Conservation (phyloP, 805 yeast species). For the Grigorovia jiainica region DNA sequence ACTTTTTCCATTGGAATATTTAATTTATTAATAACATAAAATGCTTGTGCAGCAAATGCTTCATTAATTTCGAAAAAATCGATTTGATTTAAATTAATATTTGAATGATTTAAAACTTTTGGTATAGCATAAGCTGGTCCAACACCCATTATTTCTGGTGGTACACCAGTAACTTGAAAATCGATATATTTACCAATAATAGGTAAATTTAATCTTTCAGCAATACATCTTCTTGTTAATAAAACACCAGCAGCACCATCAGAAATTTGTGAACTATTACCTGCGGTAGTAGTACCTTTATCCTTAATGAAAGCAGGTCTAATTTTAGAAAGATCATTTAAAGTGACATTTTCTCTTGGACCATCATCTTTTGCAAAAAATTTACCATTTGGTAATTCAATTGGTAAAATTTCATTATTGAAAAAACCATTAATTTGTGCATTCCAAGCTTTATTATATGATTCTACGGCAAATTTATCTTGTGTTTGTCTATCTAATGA, state of each 20-base stretch:
- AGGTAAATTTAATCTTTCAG: constrained; percentile 61
- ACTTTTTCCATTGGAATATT: constrained; percentile 63
- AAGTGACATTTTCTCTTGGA: constrained; percentile 78
- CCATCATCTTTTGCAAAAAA: constrained; percentile 73
- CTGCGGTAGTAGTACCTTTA: constrained; percentile 81
- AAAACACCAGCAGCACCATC: constrained; percentile 94
- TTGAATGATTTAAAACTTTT: constrained; percentile 52
- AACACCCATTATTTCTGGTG: constrained; percentile 95
- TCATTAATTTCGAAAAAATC: constrained; percentile 83
- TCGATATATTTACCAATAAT: constrained; percentile 74
- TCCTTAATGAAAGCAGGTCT: constrained; percentile 79
- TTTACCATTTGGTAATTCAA: constrained; percentile 42
- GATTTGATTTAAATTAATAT: constrained; percentile 55
- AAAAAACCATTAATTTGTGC: constrained; percentile 70
- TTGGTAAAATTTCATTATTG: constrained; percentile 81
- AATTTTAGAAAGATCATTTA: constrained; percentile 61
- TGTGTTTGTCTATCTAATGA: constrained; percentile 59
- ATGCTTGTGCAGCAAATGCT: constrained; percentile 93
- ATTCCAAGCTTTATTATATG: constrained; percentile 73
- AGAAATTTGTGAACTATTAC: constrained; percentile 91
- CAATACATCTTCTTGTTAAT: constrained; percentile 76
- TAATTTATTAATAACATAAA: constrained; percentile 58
- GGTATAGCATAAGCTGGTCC: constrained; percentile 98
- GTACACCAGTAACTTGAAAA: constrained; percentile 80
- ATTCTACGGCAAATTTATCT: constrained; percentile 81